Evolutionary conservation across 1,139 yeast species (phyloP), one percentile per base, ranked within the genome.

Genomic region (Pichia inconspicua): DNA sequence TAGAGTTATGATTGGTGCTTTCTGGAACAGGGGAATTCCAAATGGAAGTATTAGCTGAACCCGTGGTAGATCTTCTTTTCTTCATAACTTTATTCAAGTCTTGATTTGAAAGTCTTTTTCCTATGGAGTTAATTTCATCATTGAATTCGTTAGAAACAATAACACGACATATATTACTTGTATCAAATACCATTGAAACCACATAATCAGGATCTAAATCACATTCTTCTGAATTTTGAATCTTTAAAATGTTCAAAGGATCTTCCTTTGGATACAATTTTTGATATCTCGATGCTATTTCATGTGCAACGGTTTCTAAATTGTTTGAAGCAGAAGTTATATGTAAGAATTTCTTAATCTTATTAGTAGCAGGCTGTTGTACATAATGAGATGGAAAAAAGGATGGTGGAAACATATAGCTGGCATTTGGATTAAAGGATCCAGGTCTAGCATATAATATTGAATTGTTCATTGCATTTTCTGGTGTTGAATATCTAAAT

Each of bases 191-290:
- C 55, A 83, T 87, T 9, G 73, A 73, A 0, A 80, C 82, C 5
- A 64, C 53, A 56, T 80, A 85, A 50, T 84, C 95, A 0, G 89
- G 88, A 62, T 85, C 95, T 55, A 86, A 66, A 61, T 86, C 95
- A 58, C 89, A 84, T 52, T 73, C 72, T 51, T 78, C 75, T 31
- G 66, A 64, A 61, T 85, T 90, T 59, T 84, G 92, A 10, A 84
- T 65, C 45, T 77, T 74, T 25, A 73, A 67, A 37, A 85, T 76
- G 5, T 68, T 69, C 15, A 84, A 61, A 0, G 73, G 71, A 2
- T 70, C 74, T 47, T 77, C 82, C 32, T 72, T 70, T 0, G 92
- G 90, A 56, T 85, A 85, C 43, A 85, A 67, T 60, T 78, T 80
- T 41, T 67, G 59, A 59, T 77, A 82, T 48, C 86, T 70, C 6